These are phyloP conservation scores for Fusarium verrucosum DNA, from an alignment of 2,329 filamentous ascomycete genomes.

Conservation along the genomic window DNA sequence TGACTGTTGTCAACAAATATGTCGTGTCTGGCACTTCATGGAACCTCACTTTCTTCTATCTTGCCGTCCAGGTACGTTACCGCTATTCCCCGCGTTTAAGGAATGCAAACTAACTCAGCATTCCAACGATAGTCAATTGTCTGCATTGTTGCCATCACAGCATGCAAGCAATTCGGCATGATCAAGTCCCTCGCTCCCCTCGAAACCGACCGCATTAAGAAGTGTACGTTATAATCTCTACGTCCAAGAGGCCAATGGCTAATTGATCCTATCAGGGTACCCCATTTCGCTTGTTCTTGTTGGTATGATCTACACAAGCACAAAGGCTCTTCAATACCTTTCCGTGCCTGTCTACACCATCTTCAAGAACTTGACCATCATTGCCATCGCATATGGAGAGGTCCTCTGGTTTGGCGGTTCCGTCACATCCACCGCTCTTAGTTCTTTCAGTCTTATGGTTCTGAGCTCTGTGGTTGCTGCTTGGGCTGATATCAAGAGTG, in stretches of 20 bases:
- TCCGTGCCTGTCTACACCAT: conserved; percentile 99
- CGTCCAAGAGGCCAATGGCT: neutral
- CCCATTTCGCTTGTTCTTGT: conserved; percentile 94
- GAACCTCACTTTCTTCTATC: conserved; percentile 96
- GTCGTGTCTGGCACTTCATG: conserved; percentile 90
- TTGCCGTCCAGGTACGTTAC: conserved; percentile 83
- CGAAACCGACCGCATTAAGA: conserved; percentile 87
- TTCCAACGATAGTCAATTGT: conserved; percentile 77
- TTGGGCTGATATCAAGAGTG: conserved; percentile 95
- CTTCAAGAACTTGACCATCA: conserved; percentile 99
- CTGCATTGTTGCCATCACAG: conserved; percentile 84
- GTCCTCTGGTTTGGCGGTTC: conserved; percentile 97
- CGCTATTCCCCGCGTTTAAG: neutral
- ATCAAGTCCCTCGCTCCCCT: conserved; percentile 86
- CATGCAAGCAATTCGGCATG: conserved; percentile 81
- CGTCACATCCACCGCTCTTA: conserved; percentile 84
- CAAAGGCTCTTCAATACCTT: conserved; percentile 94
- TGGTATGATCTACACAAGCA: conserved; percentile 98
- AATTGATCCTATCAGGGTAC: conserved; percentile 73
- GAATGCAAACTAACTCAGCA: neutral
- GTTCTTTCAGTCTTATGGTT: conserved; percentile 97
- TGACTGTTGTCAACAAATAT: conserved; percentile 99
- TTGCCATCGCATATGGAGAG: conserved; percentile 97
- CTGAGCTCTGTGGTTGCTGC: conserved; percentile 92
- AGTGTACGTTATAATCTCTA: conserved; percentile 69